Evolutionary conservation across 1,284 basidiomycete genomes (phyloP), one percentile per base, ranked within the genome.

Genomic region (Boletellus deceptivus): DNA sequence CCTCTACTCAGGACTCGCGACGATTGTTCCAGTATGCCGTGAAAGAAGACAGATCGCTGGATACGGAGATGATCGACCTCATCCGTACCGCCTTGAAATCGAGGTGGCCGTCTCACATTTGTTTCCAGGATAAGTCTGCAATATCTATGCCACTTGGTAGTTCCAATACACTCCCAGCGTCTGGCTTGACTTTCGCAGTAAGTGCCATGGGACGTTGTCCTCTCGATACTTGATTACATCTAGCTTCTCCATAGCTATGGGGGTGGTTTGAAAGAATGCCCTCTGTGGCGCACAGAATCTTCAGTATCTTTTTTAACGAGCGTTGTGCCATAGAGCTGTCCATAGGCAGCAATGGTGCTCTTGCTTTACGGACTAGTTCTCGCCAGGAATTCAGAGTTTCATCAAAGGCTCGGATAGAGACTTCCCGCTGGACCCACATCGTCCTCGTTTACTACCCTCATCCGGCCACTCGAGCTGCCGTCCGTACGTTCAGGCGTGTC

Each of bases 91-190:
- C 79, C 1, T 82, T 87, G 75, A 84, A 79, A 63, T 80, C 82
- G 40, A 76, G 80, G 27, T 90, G 87, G 88, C 79, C 84, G 1
- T 78, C 82, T 52, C 88, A 91, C 59, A 78, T 90, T 54, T 86
- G 82, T 4, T 69, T 91, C 56, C 81, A 82, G 61, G 74, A 75
- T 3, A 63, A 70, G 6, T 78, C 84, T 3, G 69, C 76, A 3
- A 56, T 89, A 3, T 69, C 73, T 3, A 60, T 82, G 18, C 64
- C 64, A 0, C 75, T 81, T 42, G 70, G 72, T 27, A 66, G 61
- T 25, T 60, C 68, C 38, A 77, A 74, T 50, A 77, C 78, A 0
- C 61, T 89, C 41, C 83, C 86, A 0, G 59, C 70, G 1, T 68
- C 75, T 6, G 87, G 87, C 0, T 80, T 89, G 58, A 84, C 85